These are phyloP conservation scores for Przewalskia tangutica DNA, from an alignment of 257 asterid genomes.

Conservation along the genomic window DNA sequence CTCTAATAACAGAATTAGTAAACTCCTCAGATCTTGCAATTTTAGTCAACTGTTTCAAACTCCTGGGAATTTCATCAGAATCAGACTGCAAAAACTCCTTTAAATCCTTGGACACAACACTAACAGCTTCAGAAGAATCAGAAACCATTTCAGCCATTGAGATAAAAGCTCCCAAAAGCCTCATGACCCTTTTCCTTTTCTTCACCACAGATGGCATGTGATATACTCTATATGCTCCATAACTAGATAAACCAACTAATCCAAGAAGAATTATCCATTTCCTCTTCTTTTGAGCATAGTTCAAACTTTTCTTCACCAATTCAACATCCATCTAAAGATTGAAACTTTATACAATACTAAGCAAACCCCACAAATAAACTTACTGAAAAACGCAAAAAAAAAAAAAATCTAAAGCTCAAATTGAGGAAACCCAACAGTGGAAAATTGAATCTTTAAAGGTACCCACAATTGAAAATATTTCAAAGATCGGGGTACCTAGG, in stretches of 20 bases:
- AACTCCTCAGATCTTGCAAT: slow-evolving; percentile 64
- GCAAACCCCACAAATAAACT: neutral
- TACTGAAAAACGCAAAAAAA: neutral
- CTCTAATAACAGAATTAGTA: slow-evolving; percentile 32
- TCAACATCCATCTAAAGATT: slow-evolving; percentile 39
- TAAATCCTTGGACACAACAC: slow-evolving; percentile 65
- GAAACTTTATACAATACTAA: slow-evolving; percentile 6
- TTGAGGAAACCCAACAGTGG: slow-evolving; percentile 16
- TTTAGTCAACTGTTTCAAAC: slow-evolving; percentile 78
- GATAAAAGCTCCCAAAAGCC: slow-evolving; percentile 44
- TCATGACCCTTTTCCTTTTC: slow-evolving; percentile 47
- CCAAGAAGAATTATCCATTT: slow-evolving; percentile 67
- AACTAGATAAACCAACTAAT: slow-evolving; percentile 62
- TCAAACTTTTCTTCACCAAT: slow-evolving; percentile 44
- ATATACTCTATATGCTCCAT: slow-evolving; percentile 61
- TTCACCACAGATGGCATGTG: slow-evolving; percentile 60
- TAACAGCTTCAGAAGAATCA: slow-evolving; percentile 65
- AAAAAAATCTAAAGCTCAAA: slow-evolving; percentile 39
- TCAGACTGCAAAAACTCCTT: slow-evolving; percentile 76
- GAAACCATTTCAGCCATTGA: slow-evolving; percentile 69
- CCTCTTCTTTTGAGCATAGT: slow-evolving; percentile 47
- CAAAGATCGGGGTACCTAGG: slow-evolving; percentile 33
- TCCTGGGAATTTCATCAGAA: slow-evolving; percentile 75
- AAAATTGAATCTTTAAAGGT: neutral
- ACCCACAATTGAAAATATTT: slow-evolving; percentile 10